These are phyloP conservation scores for Cercophora newfieldiana DNA, from an alignment of 495 filamentous ascomycete genomes.

Conservation along the genomic window DNA sequence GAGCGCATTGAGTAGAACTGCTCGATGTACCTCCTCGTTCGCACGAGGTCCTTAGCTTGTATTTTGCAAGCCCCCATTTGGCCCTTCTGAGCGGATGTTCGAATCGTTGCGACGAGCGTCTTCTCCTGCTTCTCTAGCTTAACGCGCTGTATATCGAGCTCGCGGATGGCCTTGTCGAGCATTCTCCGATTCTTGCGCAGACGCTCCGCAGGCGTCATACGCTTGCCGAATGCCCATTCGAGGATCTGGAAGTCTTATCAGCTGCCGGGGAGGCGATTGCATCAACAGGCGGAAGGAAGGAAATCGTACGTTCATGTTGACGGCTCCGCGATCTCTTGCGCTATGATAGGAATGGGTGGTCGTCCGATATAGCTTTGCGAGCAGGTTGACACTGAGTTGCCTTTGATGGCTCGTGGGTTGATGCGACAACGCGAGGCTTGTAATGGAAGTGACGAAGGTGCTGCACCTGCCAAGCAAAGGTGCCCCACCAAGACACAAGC, in stretches of 20 bases:
- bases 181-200: slow-evolving; percentile 95
- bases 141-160: slow-evolving; percentile 87
- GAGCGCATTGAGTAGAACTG: slow-evolving; percentile 99
- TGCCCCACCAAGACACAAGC: too few species aligned
- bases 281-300: background rate
- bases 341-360: background rate
- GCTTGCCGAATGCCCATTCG: slow-evolving; percentile 98
- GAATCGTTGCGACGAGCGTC: slow-evolving; percentile 91
- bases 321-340: background rate
- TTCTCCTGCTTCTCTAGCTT: slow-evolving; percentile 99
- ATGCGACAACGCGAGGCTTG: background rate
- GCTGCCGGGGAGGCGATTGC: slow-evolving; percentile 4
- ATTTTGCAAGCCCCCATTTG: slow-evolving; percentile 96
- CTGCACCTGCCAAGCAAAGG: too few species aligned
- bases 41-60: slow-evolving; percentile 93
- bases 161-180: slow-evolving; percentile 93
- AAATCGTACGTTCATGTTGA: slow-evolving; percentile 39
- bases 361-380: background rate
- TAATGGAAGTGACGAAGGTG: background rate
- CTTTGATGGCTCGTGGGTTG: background rate
- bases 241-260: slow-evolving; percentile 63
- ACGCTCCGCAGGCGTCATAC: slow-evolving; percentile 95
- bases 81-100: slow-evolving; percentile 95
- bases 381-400: background rate
- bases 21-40: slow-evolving; percentile 93